Base-by-base conservation (phyloP, 495 filamentous ascomycete genomes). In the Neurospora africana region DNA sequence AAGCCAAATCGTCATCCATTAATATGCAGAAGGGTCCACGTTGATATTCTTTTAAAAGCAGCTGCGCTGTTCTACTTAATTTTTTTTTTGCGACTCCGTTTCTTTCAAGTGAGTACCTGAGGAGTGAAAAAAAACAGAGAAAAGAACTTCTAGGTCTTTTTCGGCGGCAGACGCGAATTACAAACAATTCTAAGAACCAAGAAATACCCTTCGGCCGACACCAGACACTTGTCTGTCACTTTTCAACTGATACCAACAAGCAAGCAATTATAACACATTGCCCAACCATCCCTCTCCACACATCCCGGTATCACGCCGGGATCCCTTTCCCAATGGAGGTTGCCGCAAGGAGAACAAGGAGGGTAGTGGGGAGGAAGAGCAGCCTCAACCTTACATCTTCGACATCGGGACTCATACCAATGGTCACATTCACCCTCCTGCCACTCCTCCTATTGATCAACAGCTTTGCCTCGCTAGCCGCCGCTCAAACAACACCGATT, bases 401-500 rank as follows among this genome's bases (percentile, higher is more conserved):
- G 13, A 9, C 27, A 33, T 61, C 27, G 9, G 27, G 27, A 61
- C 15, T 33, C 21, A 58, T 27, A 27, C 11, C 21, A 13, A 58
- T 58, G 53, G 27, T 58, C 21, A 58, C 53, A 65, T 65, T 17
- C 15, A 65, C 53, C 13, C 53, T 65, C 5, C 15, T 65, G 9
- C 27, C 53, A 33, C 13, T 65, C 53, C 17, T 30, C 21, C 41
- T 70, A 13, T 23, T 35, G 15, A 27, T 39, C 21, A 33, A 33
- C 44, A 68, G n/a, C 53, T 69, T 71, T 15, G 15, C 21, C 65
- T 40, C 58, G 39, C 19, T 21, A n/a, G 37, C 70, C n/a, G 21
- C 36, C 27, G 36, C 53, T 15, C 44, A 65, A 33, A 65, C 69
- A 3, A 71, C 75, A 44, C 76, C 76, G 58, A 75, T 82, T 33